Conservation (phyloP, 169 alveolate genomes). For the Cryptosporidium tyzzeri region DNA sequence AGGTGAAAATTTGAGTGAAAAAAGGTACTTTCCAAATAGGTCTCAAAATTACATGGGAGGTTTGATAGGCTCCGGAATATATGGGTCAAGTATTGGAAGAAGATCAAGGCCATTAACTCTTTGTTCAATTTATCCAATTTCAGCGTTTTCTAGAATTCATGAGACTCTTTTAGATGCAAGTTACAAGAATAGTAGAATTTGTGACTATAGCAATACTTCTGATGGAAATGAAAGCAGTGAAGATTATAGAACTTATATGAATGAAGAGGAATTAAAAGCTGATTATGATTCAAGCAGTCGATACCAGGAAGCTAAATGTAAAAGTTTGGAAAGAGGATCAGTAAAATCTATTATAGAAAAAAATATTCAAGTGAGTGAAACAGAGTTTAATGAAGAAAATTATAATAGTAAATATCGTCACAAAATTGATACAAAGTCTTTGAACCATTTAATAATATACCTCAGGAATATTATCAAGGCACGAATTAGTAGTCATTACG, state of each 20-base stretch:
- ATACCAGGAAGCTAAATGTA: background rate
- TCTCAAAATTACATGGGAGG: background rate
- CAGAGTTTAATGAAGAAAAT: slow-evolving; percentile 7
- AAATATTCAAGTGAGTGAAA: background rate
- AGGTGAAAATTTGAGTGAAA: slow-evolving; percentile 22
- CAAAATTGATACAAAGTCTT: slow-evolving; percentile 18
- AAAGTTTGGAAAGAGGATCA: background rate
- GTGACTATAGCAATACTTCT: slow-evolving; percentile 5
- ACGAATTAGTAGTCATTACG: background rate
- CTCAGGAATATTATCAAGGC: slow-evolving; percentile 4
- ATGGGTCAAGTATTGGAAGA: background rate
- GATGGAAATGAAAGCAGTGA: slow-evolving; percentile 8
- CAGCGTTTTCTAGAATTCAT: slow-evolving; percentile 53
- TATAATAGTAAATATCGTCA: background rate
- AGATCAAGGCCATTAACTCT: slow-evolving; percentile 40
- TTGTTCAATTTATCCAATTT: slow-evolving; percentile 60
- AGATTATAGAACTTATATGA: background rate
- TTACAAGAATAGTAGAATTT: background rate
- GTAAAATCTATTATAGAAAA: background rate
- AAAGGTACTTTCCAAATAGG: background rate
- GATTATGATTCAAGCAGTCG: background rate
- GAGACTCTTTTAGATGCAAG: slow-evolving; percentile 24
- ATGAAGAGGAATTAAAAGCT: background rate
- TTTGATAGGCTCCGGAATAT: background rate
- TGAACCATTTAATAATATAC: slow-evolving; percentile 17